A percentile compares a stretch with the other conserved stretches of the same genome.
These are phyloP conservation scores for Alternaria sp. DNA, from an alignment of 2,329 filamentous ascomycete species.

Conservation along the genomic window DNA sequence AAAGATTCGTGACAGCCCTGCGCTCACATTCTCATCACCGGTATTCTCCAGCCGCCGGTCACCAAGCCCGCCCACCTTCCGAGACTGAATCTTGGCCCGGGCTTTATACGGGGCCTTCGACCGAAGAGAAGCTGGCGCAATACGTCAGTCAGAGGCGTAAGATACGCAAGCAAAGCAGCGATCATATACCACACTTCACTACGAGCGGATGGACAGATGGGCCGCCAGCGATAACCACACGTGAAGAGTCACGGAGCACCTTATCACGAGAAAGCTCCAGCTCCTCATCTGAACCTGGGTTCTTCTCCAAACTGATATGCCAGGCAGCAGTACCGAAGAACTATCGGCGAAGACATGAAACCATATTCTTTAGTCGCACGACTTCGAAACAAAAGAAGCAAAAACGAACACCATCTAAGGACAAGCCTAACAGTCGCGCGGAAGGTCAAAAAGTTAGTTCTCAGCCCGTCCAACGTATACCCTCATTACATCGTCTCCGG, in stretches of 20 bases:
- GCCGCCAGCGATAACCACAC: neutral
- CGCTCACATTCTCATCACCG: conserved; percentile 24
- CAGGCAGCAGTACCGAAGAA: conserved; percentile 14
- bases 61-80: conserved; percentile 32
- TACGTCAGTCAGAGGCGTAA: conserved; percentile 8
- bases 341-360: conserved; percentile 6
- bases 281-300: conserved; percentile 8
- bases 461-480: conserved; percentile 14
- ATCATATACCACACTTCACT: neutral
- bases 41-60: conserved; percentile 32
- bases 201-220: conserved; percentile 7
- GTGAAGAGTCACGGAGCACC: neutral
- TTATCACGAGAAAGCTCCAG: conserved; percentile 5
- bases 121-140: conserved; percentile 25
- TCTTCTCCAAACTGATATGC: conserved; percentile 20
- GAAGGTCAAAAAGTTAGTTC: neutral
- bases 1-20: conserved; percentile 21
- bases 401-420: neutral
- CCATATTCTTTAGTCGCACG: conserved; percentile 1
- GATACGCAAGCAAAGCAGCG: neutral
- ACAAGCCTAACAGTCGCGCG: neutral
- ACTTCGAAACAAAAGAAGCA: neutral
- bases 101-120: conserved; percentile 20
- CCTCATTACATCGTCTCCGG: conserved; percentile 13
- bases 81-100: conserved; percentile 29